A percentile compares a stretch with the other conserved stretches of the same genome.
These are phyloP conservation scores for Aureobasidium sp. DNA, from an alignment of 2,329 filamentous ascomycete genomes.

Conservation along the genomic window DNA sequence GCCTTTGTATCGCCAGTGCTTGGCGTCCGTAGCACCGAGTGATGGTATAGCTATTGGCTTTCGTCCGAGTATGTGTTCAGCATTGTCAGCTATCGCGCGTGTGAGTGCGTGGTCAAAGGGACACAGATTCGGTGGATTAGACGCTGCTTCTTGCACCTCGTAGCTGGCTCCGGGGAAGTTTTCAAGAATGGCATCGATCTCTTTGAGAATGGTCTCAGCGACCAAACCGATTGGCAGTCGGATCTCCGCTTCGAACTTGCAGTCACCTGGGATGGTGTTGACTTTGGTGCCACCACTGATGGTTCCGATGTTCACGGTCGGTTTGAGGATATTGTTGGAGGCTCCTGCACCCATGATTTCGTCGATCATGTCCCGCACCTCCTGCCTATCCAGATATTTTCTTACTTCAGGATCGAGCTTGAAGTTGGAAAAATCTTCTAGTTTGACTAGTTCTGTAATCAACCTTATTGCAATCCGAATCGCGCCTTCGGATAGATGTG, in stretches of 20 bases:
- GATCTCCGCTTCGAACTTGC: slow-evolving; percentile 36
- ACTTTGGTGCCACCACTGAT: slow-evolving; percentile 38
- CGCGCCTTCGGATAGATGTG: slow-evolving; percentile 34
- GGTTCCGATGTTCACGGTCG: slow-evolving; percentile 37
- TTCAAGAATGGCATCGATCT: slow-evolving; percentile 25
- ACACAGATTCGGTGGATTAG: slow-evolving; percentile 30
- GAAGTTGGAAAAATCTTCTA: slow-evolving; percentile 24
- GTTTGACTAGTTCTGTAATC: slow-evolving; percentile 25
- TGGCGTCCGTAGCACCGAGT: slow-evolving; percentile 37
- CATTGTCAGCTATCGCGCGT: slow-evolving; percentile 23
- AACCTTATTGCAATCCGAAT: slow-evolving; percentile 31
- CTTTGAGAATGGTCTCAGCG: slow-evolving; percentile 24
- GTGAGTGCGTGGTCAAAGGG: slow-evolving; percentile 31
- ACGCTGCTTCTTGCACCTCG: slow-evolving; percentile 29
- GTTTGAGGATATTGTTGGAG: slow-evolving; percentile 27
- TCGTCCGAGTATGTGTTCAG: slow-evolving; percentile 23
- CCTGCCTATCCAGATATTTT: slow-evolving; percentile 26
- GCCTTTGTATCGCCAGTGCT: slow-evolving; percentile 34
- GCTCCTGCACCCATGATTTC: slow-evolving; percentile 34
- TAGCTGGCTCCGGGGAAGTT: slow-evolving; percentile 27
- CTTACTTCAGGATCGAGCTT: slow-evolving; percentile 25
- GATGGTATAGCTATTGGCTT: slow-evolving; percentile 31
- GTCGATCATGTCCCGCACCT: slow-evolving; percentile 29
- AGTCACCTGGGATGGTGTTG: slow-evolving; percentile 37
- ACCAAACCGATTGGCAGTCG: slow-evolving; percentile 34